These are phyloP conservation scores for Tuber umbilicatum DNA, from an alignment of 495 filamentous ascomycete species.

Conservation along the genomic window DNA sequence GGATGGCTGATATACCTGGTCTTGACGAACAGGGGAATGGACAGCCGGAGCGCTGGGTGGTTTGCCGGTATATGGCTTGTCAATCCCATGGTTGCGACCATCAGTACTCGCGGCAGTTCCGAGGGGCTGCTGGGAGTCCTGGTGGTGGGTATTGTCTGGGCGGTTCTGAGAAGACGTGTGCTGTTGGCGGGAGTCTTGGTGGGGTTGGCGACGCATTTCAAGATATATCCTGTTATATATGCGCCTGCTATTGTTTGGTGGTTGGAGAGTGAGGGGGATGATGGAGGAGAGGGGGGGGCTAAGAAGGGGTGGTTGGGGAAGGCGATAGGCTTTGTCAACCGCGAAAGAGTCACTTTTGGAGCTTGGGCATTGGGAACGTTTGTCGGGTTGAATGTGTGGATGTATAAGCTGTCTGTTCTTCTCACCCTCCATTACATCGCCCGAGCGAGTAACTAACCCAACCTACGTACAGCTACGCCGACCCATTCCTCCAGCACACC, in stretches of 20 bases:
- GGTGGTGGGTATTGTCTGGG: slow-evolving; percentile 72
- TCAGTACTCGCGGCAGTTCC: slow-evolving; percentile 86
- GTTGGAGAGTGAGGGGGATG: slow-evolving; percentile 55
- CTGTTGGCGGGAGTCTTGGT: slow-evolving; percentile 66
- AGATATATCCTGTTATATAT: slow-evolving; percentile 98
- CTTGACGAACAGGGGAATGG: slow-evolving; percentile 50
- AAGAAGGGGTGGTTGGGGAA: not conserved
- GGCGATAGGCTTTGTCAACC: slow-evolving; percentile 54
- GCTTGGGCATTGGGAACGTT: slow-evolving; percentile 66
- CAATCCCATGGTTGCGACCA: slow-evolving; percentile 96
- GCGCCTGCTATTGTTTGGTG: slow-evolving; percentile 79
- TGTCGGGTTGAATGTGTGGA: slow-evolving; percentile 59
- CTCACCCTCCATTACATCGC: not conserved
- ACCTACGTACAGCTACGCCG: slow-evolving; percentile 52
- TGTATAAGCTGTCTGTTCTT: slow-evolving; percentile 62
- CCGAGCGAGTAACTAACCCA: slow-evolving; percentile 12
- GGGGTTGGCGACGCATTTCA: slow-evolving; percentile 86
- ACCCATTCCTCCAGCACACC: slow-evolving; percentile 75
- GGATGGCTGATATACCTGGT: slow-evolving; percentile 77
- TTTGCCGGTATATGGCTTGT: slow-evolving; percentile 76
- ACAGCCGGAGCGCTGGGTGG: slow-evolving; percentile 58
- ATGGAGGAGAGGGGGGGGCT: slow-evolving; percentile 25
- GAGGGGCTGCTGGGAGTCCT: slow-evolving; percentile 83
- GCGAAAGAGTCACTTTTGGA: slow-evolving; percentile 55
- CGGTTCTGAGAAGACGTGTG: slow-evolving; percentile 56